Conservation (phyloP, 106 monocot species). For the Narthecium ossifragum region DNA sequence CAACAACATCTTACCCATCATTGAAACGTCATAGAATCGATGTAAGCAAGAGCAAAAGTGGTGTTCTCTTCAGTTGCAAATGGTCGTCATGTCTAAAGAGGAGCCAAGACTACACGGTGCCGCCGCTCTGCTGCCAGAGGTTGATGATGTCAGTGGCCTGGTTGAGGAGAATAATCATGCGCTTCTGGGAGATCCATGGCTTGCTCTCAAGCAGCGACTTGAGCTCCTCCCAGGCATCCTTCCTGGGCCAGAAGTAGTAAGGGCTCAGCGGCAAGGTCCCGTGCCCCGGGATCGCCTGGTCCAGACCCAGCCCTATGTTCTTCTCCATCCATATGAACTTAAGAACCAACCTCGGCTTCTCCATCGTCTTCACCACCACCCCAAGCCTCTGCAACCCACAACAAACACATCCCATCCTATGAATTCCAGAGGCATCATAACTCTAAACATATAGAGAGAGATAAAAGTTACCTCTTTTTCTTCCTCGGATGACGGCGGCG, state of each 20-base stretch:
- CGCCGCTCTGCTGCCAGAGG: constrained; percentile 16
- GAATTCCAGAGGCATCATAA: too few relatives aligned
- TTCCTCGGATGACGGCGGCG: too few relatives aligned
- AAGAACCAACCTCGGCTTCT: constrained; percentile 2
- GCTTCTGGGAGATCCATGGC: constrained; percentile 10
- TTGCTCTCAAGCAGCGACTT: constrained; percentile 8
- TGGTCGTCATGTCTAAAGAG: too few relatives aligned
- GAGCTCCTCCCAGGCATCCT: constrained; percentile 16
- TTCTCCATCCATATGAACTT: constrained; percentile 14
- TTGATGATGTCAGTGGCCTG: constrained; percentile 14
- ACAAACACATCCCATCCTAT: background rate
- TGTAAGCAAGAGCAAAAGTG: too few relatives aligned
- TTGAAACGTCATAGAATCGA: too few relatives aligned
- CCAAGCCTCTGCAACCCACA: background rate
- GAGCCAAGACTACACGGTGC: background rate
- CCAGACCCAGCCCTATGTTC: constrained; percentile 8
- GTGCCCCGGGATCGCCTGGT: constrained; percentile 9
- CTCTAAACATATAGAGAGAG: background rate
- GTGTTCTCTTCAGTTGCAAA: too few relatives aligned
- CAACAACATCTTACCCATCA: too few relatives aligned
- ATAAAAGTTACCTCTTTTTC: too few relatives aligned
- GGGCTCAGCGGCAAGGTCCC: constrained; percentile 9
- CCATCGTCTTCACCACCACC: constrained; percentile 2
- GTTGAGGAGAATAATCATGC: constrained; percentile 12
- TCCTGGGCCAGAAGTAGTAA: constrained; percentile 14